Percentiles rank a stretch among this genome's conserved stretches.
These are phyloP conservation scores for Rhodotorula sp. DNA, from an alignment of 1,284 basidiomycete species.

Conservation along the genomic window DNA sequence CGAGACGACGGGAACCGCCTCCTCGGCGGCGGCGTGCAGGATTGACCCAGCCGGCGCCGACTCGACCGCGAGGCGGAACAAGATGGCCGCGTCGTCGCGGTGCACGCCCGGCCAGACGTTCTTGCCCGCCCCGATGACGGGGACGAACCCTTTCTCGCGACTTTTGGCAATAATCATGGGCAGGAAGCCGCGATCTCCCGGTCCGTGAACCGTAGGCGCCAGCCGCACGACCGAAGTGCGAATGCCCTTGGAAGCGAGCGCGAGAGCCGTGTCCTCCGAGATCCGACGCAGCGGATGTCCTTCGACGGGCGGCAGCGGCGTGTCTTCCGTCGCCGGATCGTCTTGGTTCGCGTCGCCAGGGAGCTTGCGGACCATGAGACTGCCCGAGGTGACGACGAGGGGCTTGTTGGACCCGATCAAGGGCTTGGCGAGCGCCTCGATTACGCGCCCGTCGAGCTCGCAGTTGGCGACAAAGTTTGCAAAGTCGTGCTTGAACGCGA, in stretches of 20 bases:
- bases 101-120: constrained; percentile 39
- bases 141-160: constrained; percentile 28
- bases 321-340: not conserved
- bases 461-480: constrained; percentile 19
- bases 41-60: constrained; percentile 23
- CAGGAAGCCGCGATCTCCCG: constrained; percentile 35
- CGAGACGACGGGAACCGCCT: constrained; percentile 25
- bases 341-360: not conserved
- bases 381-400: constrained; percentile 35
- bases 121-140: constrained; percentile 34
- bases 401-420: constrained; percentile 40
- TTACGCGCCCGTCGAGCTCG: constrained; percentile 31
- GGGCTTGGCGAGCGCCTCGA: constrained; percentile 33
- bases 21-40: constrained; percentile 40
- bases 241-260: constrained; percentile 27
- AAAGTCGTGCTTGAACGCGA: constrained; percentile 45
- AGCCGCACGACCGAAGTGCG: constrained; percentile 36
- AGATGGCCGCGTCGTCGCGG: constrained; percentile 41
- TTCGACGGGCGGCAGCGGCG: not conserved
- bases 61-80: constrained; percentile 43
- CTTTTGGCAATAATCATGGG: constrained; percentile 24
- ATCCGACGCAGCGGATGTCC: constrained; percentile 1
- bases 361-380: constrained; percentile 1
- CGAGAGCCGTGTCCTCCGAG: constrained; percentile 15
- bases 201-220: constrained; percentile 41